These are phyloP conservation scores for Tetrahymena malaccensis DNA, from an alignment of 73 alveolate species.

Conservation along the genomic window DNA sequence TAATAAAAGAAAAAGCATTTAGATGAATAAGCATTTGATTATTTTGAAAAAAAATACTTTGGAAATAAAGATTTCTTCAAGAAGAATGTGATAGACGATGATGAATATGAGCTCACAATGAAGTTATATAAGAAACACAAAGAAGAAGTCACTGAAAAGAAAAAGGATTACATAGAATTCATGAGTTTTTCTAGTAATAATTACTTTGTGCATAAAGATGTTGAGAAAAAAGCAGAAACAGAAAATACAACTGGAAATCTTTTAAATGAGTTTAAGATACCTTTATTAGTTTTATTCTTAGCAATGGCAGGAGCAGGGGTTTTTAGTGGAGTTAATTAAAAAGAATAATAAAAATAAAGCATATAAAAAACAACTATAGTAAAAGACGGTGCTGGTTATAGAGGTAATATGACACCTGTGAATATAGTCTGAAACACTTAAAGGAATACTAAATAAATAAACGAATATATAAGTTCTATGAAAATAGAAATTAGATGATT, in stretches of 20 bases:
- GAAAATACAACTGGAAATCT: conserved; percentile 4
- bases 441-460: no score
- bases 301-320: background rate
- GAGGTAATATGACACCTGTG: conserved; percentile 15
- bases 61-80: conserved; percentile 26
- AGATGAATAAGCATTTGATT: conserved; percentile 22
- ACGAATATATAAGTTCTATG: no score
- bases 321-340: background rate
- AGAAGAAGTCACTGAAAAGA: conserved; percentile 4
- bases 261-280: background rate
- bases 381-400: conserved; percentile 31
- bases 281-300: conserved; percentile 3
- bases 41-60: conserved; percentile 20
- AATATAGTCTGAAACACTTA: conserved; percentile 2
- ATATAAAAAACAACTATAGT: background rate
- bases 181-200: background rate
- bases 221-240: background rate
- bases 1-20: background rate
- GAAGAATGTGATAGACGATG: conserved; percentile 27
- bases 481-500: no score
- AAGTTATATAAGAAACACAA: conserved; percentile 15
- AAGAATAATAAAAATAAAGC: background rate
- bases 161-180: background rate
- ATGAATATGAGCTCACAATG: conserved; percentile 22
- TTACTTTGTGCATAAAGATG: conserved; percentile 21